These are phyloP conservation scores for Gossypium trilobum DNA, from an alignment of 441 rosid species.

Conservation along the genomic window DNA sequence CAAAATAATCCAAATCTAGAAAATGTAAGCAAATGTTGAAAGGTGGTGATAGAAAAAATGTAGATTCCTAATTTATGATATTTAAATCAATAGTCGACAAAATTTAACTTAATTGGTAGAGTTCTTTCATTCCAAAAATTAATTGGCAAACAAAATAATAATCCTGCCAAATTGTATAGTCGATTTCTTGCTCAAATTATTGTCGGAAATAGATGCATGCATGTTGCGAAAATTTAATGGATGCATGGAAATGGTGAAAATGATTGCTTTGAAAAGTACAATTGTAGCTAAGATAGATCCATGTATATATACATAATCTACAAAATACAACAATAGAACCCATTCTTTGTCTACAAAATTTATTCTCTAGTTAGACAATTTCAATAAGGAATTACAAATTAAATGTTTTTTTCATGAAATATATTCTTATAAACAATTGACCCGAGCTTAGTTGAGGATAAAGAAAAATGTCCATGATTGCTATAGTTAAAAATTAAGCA, in stretches of 20 bases:
- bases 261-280: not conserved
- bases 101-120: not conserved
- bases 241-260: not conserved
- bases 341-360: not conserved
- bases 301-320: not conserved
- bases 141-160: not conserved
- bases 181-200: not conserved
- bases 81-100: not conserved
- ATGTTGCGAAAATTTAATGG: not conserved
- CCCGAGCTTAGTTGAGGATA: not conserved
- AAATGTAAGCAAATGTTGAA: not conserved
- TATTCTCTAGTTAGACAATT: slow-evolving; percentile 5
- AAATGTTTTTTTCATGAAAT: not conserved
- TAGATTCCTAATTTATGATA: not conserved
- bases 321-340: not conserved
- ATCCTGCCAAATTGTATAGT: not conserved
- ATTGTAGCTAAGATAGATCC: not conserved
- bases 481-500: not conserved
- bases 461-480: not conserved
- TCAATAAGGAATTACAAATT: not conserved
- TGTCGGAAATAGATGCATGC: slow-evolving; percentile 8
- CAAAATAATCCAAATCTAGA: not conserved
- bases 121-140: not conserved
- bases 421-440: not conserved
- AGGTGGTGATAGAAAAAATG: not conserved